These are phyloP conservation scores for Fusarium chaquense DNA, from an alignment of 2,329 filamentous ascomycete genomes.

Conservation along the genomic window DNA sequence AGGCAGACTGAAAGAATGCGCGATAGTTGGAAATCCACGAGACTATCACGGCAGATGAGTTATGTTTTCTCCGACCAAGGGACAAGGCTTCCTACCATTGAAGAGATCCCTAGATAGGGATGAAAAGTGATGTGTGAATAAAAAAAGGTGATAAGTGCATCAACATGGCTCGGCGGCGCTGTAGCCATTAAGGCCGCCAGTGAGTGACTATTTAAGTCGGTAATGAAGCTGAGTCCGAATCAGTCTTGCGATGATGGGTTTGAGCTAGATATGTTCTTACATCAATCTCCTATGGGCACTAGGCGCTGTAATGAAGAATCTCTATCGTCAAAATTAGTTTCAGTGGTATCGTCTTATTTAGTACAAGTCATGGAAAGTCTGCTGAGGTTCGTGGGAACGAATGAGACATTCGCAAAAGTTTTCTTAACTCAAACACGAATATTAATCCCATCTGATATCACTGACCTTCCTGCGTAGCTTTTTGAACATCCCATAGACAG, in stretches of 20 bases:
- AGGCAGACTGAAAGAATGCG: neutral
- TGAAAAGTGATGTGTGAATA: neutral
- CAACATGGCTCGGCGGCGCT: rapidly evolving
- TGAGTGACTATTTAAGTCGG: neutral
- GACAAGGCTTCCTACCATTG: neutral
- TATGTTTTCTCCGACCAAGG: rapidly evolving
- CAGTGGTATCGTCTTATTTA: rapidly evolving
- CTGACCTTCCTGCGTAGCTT: neutral
- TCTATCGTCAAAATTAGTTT: neutral
- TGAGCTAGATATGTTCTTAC: rapidly evolving
- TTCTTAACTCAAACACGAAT: rapidly evolving
- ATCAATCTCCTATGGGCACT: neutral
- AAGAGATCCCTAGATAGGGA: neutral
- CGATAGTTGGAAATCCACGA: rapidly evolving
- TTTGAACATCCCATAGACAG: rapidly evolving
- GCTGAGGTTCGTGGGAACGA: rapidly evolving
- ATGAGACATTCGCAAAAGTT: neutral
- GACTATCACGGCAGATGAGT: neutral
- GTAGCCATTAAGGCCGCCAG: neutral
- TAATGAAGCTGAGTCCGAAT: neutral
- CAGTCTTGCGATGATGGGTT: rapidly evolving
- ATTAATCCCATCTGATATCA: rapidly evolving
- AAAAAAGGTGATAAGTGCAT: neutral
- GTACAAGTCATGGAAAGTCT: neutral
- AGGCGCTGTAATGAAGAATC: neutral